phyloP scores from a whole-genome alignment of 257 asterid genomes.

The Nicotiana noctiflora region DNA sequence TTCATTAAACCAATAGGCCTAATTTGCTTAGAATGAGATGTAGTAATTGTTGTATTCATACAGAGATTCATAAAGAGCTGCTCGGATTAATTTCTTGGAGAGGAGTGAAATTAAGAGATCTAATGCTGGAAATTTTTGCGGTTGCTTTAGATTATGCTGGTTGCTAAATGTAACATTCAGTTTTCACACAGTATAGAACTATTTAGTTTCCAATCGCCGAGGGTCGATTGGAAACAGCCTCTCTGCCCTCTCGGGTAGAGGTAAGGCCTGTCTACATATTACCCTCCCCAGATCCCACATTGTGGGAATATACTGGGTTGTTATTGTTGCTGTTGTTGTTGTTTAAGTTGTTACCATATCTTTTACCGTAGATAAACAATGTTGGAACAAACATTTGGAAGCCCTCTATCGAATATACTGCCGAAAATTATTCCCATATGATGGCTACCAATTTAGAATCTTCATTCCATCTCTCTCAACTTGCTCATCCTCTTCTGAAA shows the following conservation, averaged over 20 bases:
- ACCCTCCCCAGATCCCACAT: too few relatives aligned
- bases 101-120: neutral
- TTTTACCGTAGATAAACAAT: conserved; percentile 82
- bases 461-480: conserved; percentile 75
- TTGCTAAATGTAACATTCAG: neutral
- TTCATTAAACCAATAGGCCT: neutral
- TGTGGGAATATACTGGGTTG: too few relatives aligned
- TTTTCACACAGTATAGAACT: neutral
- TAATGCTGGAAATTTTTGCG: neutral
- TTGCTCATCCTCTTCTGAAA: conserved; percentile 81
- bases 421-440: conserved; percentile 61
- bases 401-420: conserved; percentile 63
- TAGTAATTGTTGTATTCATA: neutral
- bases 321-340: too few relatives aligned
- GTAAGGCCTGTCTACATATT: too few relatives aligned
- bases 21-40: neutral
- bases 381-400: conserved; percentile 90
- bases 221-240: too few relatives aligned
- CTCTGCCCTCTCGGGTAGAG: too few relatives aligned
- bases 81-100: neutral
- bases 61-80: neutral
- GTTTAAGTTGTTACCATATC: too few relatives aligned
- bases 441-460: conserved; percentile 87
- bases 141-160: too few relatives aligned
- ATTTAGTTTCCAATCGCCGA: too few relatives aligned